Evolutionary conservation across 345 rosid species (phyloP).

Genomic region (Eucalyptus melliodora): DNA sequence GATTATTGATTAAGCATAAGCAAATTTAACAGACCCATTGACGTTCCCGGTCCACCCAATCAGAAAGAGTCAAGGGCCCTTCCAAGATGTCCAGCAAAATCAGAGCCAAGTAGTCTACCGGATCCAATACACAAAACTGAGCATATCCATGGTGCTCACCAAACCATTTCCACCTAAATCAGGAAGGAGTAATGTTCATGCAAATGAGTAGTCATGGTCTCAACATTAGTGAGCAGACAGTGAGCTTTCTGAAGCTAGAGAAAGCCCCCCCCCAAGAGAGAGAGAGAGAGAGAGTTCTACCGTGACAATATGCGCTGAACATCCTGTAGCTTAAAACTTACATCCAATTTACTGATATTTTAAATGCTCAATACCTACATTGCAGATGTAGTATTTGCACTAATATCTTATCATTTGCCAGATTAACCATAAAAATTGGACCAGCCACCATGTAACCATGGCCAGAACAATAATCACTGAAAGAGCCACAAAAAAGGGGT

Average conservation of each 20-base stretch:
- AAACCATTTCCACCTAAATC: background rate
- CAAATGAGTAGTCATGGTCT: background rate
- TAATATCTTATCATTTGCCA: background rate
- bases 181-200: background rate
- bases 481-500: background rate
- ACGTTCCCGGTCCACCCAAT: background rate
- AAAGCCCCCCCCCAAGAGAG: background rate
- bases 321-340: background rate
- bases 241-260: background rate
- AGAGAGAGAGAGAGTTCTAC: background rate
- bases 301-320: background rate
- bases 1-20: background rate
- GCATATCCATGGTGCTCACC: background rate
- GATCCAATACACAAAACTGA: background rate
- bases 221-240: background rate
- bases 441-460: background rate
- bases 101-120: background rate
- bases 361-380: background rate
- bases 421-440: background rate
- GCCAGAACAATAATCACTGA: background rate
- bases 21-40: background rate
- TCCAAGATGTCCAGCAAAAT: background rate
- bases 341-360: background rate
- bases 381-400: background rate
- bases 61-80: background rate